Percentiles rank a stretch among this genome's conserved stretches.
These are phyloP conservation scores for Aspergillus homomorphus DNA, from an alignment of 495 filamentous ascomycete genomes.

Conservation along the genomic window DNA sequence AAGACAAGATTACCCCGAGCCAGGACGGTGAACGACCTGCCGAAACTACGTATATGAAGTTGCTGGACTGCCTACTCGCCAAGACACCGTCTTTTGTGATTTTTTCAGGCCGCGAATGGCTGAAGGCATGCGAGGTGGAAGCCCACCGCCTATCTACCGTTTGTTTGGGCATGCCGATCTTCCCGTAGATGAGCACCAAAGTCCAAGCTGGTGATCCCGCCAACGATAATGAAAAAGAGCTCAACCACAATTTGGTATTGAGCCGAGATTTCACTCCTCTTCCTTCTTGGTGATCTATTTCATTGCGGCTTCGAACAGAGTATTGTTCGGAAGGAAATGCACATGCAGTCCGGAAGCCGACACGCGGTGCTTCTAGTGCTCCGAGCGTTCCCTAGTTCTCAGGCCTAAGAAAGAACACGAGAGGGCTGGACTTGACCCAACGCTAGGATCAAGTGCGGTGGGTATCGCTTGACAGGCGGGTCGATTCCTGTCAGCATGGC, in stretches of 20 bases:
- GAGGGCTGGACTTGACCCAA: background rate
- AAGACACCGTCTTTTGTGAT: background rate
- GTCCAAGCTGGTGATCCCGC: slow-evolving; percentile 9
- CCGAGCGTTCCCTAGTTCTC: slow-evolving; percentile 6
- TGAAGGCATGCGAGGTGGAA: background rate
- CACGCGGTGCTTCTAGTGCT: slow-evolving; percentile 17
- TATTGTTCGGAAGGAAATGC: background rate
- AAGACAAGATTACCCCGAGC: background rate
- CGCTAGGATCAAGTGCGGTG: slow-evolving; percentile 12
- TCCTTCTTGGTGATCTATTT: background rate
- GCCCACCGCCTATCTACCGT: background rate
- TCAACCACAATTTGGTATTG: slow-evolving; percentile 8
- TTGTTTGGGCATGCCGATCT: slow-evolving; percentile 5
- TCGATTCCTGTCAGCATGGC: background rate
- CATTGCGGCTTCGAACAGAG: background rate
- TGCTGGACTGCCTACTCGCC: background rate
- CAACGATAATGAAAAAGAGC: slow-evolving; percentile 1
- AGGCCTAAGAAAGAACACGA: background rate
- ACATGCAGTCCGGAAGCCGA: background rate
- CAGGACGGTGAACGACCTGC: background rate
- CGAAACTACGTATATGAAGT: background rate
- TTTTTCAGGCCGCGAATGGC: background rate
- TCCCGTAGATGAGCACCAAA: background rate
- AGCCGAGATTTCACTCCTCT: slow-evolving; percentile 6
- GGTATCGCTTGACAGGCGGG: background rate